Evolutionary conservation across 2,329 filamentous ascomycete species (phyloP).

Genomic region (Plectosphaerella cucumerina): DNA sequence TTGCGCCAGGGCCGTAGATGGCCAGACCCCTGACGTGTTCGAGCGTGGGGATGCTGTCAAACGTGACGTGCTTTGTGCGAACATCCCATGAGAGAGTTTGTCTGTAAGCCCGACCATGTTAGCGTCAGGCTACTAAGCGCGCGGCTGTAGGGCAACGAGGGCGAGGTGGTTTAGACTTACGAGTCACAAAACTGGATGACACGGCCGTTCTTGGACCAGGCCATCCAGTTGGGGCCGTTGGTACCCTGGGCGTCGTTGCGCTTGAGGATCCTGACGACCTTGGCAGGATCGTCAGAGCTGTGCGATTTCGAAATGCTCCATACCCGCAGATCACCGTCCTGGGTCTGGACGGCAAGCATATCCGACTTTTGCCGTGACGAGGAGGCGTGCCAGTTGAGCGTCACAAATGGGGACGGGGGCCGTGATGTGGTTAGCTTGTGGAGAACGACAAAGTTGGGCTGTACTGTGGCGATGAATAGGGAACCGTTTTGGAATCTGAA

Average conservation of each 20-base stretch:
- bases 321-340: slow-evolving; percentile 86
- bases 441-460: slow-evolving; percentile 88
- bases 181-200: slow-evolving; percentile 89
- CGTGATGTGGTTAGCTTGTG: slow-evolving; percentile 86
- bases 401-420: slow-evolving; percentile 81
- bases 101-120: slow-evolving; percentile 38
- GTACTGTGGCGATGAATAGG: slow-evolving; percentile 81
- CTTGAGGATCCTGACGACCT: slow-evolving; percentile 84
- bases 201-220: slow-evolving; percentile 96
- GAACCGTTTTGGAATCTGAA: slow-evolving; percentile 90
- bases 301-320: slow-evolving; percentile 91
- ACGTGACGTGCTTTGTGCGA: slow-evolving; percentile 93
- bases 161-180: slow-evolving; percentile 47
- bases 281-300: slow-evolving; percentile 69
- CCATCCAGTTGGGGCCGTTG: slow-evolving; percentile 87
- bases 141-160: slow-evolving; percentile 31
- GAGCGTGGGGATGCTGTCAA: slow-evolving; percentile 80
- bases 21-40: slow-evolving; percentile 78
- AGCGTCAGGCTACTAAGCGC: slow-evolving; percentile 35
- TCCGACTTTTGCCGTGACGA: slow-evolving; percentile 95
- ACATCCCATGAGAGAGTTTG: slow-evolving; percentile 97
- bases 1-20: slow-evolving; percentile 86
- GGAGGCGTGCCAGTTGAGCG: slow-evolving; percentile 91
- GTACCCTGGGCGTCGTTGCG: slow-evolving; percentile 65
- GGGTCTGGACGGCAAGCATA: slow-evolving; percentile 91